Conservation (phyloP, 73 alveolate genomes). For the Tetrahymena malaccensis region DNA sequence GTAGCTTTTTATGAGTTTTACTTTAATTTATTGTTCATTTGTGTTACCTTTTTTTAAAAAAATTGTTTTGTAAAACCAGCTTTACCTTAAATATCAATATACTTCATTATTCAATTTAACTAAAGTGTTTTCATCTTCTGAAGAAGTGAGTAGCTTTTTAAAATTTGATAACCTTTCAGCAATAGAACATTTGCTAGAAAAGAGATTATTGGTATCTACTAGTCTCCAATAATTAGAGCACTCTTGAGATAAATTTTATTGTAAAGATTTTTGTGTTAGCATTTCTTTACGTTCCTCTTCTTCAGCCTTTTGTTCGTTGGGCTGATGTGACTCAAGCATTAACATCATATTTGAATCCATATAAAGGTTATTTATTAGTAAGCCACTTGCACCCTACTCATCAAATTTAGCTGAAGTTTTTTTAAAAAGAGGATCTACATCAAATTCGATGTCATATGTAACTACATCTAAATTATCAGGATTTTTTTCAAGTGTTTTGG, state of each 20-base stretch:
- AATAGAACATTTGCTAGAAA: neutral
- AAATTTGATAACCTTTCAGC: neutral
- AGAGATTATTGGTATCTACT: neutral
- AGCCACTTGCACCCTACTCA: constrained; percentile 72
- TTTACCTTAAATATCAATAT: neutral
- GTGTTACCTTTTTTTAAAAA: neutral
- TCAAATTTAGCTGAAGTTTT: constrained; percentile 77
- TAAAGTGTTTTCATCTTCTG: neutral
- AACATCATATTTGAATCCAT: constrained; percentile 60
- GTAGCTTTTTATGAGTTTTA: neutral
- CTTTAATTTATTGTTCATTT: neutral
- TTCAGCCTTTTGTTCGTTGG: neutral
- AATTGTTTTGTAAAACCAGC: neutral
- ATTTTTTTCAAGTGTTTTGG: constrained; percentile 79
- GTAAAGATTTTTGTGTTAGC: neutral
- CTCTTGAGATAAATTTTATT: neutral
- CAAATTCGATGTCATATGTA: constrained; percentile 73
- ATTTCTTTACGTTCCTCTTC: neutral
- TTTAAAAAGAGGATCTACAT: constrained; percentile 70
- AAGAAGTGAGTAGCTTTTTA: neutral
- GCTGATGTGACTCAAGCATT: neutral
- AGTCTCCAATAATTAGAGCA: neutral
- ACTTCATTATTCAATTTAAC: neutral
- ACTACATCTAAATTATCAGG: constrained; percentile 66
- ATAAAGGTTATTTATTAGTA: constrained; percentile 67